Base-by-base conservation (phyloP, 805 yeast genomes). In the Kluyveromyces wickerhamii region DNA sequence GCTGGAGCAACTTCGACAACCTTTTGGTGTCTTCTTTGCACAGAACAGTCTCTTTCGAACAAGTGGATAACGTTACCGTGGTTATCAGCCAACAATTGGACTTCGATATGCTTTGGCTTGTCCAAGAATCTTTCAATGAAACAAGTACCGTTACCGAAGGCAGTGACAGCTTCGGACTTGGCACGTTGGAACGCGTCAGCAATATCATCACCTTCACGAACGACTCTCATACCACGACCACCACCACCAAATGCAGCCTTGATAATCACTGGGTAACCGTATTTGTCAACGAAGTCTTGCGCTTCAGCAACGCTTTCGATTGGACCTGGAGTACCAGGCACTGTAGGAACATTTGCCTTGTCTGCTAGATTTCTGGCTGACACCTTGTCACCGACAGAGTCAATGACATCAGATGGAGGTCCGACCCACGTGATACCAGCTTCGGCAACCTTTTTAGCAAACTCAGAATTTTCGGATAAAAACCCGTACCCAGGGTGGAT, bases 161-260 rank as follows among this genome's bases (percentile, higher is more conserved):
- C 79, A 25, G 96, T 74, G 52, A 77, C 71, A 41, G 97, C 97
- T 69, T 89, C 98, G 29, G 95, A 82, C 20, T 81, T 76, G 22
- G 97, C 97, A 65, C 98, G 80, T 52, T 71, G 65, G 67, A 92
- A 89, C 23, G 97, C 96, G 59, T 89, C 96, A 29, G 59, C 79
- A 40, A 89, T 75, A 60, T 79, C 85, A 50, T 92, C 98, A 51
- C 96, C 96, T 63, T 89, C 96, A 54, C 94, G 72, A 29, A 89
- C 98, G 34, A 89, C 98, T 67, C 98, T 79, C 97, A 89, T 92
- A 74, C 98, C 98, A 66, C 97, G 79, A 57, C 98, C 98, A 71
- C 98, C 98, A 66, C 98, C 98, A 60, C 98, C 98, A 56, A 83
- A 92, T 24, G 98, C 98, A 30, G 98, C 98, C 66, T 89, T 89